A percentile compares a stretch with the other conserved stretches of the same genome.
These are phyloP conservation scores for Globisporangium carolinianum DNA, from an alignment of 352 stramenopile genomes.

Conservation along the genomic window DNA sequence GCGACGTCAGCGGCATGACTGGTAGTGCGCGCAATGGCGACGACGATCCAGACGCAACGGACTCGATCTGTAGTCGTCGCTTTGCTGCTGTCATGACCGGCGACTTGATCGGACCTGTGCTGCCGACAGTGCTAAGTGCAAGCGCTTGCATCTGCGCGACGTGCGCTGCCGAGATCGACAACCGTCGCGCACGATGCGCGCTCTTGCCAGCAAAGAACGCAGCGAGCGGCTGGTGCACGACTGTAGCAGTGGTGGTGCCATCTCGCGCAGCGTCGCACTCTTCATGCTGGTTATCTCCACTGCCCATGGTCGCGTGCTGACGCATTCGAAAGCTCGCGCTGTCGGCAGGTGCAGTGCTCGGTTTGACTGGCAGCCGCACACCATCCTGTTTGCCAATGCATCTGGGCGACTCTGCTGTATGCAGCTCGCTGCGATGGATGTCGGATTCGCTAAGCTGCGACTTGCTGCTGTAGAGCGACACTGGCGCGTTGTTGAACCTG, in stretches of 20 bases:
- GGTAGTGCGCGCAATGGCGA: constrained; percentile 8
- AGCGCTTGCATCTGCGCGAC: constrained; percentile 15
- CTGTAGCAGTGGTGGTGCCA: neutral
- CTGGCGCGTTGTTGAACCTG: constrained; percentile 18
- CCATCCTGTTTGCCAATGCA: constrained; percentile 2
- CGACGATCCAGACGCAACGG: neutral
- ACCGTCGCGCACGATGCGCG: constrained; percentile 8
- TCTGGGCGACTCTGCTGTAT: too few relatives aligned
- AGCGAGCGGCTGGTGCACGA: constrained; percentile 12
- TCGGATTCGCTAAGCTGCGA: too few relatives aligned
- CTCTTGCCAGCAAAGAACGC: constrained; percentile 18
- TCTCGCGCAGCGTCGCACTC: neutral
- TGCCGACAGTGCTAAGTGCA: neutral
- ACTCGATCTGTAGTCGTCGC: constrained; percentile 16
- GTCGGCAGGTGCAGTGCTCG: constrained; percentile 2
- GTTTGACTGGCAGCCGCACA: constrained; percentile 4
- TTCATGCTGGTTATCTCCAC: constrained; percentile 11
- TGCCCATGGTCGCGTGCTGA: constrained; percentile 7
- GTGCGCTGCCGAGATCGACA: constrained; percentile 12
- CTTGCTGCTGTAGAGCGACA: constrained; percentile 10
- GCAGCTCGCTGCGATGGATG: neutral
- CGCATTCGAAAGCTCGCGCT: neutral
- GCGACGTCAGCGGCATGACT: constrained; percentile 6
- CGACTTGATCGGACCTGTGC: constrained; percentile 1
- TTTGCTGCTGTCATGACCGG: neutral